Conservation (phyloP, 495 filamentous ascomycete species). For the Penicillium subrubescens region DNA sequence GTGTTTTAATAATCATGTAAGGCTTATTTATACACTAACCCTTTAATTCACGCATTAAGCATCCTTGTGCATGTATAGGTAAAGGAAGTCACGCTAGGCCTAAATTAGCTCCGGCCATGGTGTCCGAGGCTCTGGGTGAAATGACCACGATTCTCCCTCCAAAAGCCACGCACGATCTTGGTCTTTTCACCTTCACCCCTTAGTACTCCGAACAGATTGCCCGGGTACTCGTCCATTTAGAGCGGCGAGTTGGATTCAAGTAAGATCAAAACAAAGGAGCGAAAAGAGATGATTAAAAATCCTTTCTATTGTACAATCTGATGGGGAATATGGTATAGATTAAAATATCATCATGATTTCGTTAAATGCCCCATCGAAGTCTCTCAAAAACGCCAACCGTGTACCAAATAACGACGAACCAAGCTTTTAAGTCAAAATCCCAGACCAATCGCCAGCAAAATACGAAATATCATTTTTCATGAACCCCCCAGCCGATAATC, state of each 20-base stretch:
- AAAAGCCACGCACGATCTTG: no score
- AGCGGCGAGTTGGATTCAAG: no score
- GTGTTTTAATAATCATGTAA: not conserved
- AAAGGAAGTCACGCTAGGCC: no score
- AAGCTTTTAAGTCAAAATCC: not conserved
- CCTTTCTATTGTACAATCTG: constrained; percentile 13
- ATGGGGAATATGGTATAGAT: not conserved
- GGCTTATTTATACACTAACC: not conserved
- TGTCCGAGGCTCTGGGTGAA: no score
- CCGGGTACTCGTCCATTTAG: no score
- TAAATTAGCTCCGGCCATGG: no score
- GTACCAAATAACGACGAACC: not conserved
- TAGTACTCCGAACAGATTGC: no score
- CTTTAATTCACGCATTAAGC: not conserved
- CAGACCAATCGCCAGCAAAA: constrained; percentile 4
- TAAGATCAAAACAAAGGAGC: no score
- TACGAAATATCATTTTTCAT: not conserved
- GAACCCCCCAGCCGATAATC: not conserved
- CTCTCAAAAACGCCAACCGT: constrained; percentile 1
- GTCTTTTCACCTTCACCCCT: no score
- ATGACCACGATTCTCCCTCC: no score
- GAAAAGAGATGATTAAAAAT: not conserved
- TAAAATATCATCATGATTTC: constrained; percentile 18
- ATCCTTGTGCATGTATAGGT: no score
- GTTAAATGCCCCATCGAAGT: constrained; percentile 6